A percentile compares a stretch with the other conserved stretches of the same genome.
These are phyloP conservation scores for Kwoniella shandongensis DNA, from an alignment of 768 basidiomycete genomes.

Conservation along the genomic window DNA sequence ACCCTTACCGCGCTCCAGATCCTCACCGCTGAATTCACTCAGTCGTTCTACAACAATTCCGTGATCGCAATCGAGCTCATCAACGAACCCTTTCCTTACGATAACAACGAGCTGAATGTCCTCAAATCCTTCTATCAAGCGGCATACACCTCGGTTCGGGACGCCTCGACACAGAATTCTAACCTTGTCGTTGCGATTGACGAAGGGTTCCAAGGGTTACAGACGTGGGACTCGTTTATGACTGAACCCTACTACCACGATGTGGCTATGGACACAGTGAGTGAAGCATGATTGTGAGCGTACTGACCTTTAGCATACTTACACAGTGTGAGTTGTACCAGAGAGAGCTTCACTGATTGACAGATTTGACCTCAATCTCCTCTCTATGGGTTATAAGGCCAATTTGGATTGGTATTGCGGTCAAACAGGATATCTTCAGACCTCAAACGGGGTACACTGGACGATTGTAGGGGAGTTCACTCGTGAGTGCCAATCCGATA, in stretches of 20 bases:
- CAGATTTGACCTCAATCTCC: slow-evolving; percentile 37
- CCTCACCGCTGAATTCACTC: slow-evolving; percentile 47
- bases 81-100: slow-evolving; percentile 49
- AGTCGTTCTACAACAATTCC: slow-evolving; percentile 32
- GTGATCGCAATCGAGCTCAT: slow-evolving; percentile 48
- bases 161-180: slow-evolving; percentile 2
- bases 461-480: slow-evolving; percentile 86
- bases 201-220: slow-evolving; percentile 44
- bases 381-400: slow-evolving; percentile 40
- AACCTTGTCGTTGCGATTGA: slow-evolving; percentile 33
- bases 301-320: slow-evolving; percentile 41
- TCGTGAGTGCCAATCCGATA: slow-evolving; percentile 33
- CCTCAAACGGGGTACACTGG: slow-evolving; percentile 65
- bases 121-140: slow-evolving; percentile 38
- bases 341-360: not conserved
- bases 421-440: slow-evolving; percentile 26
- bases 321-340: slow-evolving; percentile 40
- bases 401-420: slow-evolving; percentile 44
- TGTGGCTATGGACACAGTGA: slow-evolving; percentile 49
- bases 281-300: slow-evolving; percentile 13
- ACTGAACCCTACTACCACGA: slow-evolving; percentile 26
- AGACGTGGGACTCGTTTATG: slow-evolving; percentile 48
- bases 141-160: slow-evolving; percentile 34
- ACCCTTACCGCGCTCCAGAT: slow-evolving; percentile 39
- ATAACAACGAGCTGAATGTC: slow-evolving; percentile 24